phyloP scores from a whole-genome alignment of 176 grass and related monocot species.

The Oryza officinalis region DNA sequence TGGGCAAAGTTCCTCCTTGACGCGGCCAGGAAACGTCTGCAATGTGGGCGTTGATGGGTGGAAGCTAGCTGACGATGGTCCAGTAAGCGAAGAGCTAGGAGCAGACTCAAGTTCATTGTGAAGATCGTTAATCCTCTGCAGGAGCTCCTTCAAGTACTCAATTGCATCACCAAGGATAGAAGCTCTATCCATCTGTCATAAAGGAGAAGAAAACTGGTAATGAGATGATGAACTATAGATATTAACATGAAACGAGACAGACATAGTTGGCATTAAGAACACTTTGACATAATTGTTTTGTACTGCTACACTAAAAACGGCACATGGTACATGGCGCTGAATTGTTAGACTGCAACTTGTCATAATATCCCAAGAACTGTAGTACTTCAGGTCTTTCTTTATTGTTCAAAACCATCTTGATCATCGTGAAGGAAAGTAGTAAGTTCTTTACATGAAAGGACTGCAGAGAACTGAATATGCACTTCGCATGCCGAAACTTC shows the following conservation, averaged over 20 bases:
- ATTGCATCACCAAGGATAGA: slow-evolving; percentile 82
- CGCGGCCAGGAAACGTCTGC: slow-evolving; percentile 50
- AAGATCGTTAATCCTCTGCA: slow-evolving; percentile 73
- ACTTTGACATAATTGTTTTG: not conserved
- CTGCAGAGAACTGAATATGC: not conserved
- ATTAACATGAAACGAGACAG: not conserved
- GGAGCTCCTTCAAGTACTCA: slow-evolving; percentile 86
- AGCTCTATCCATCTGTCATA: slow-evolving; percentile 72
- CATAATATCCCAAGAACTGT: not conserved
- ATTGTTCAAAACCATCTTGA: slow-evolving; percentile 25
- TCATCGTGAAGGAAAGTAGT: slow-evolving; percentile 1
- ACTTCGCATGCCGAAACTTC: slow-evolving; percentile 8
- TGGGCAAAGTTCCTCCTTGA: slow-evolving; percentile 73
- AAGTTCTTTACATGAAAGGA: slow-evolving; percentile 9
- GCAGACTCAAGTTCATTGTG: slow-evolving; percentile 71
- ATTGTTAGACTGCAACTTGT: not conserved
- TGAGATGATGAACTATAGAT: not conserved
- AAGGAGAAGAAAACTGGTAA: slow-evolving; percentile 29
- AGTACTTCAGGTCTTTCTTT: slow-evolving; percentile 20
- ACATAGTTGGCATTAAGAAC: not conserved
- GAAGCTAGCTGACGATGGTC: slow-evolving; percentile 49
- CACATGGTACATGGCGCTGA: not conserved
- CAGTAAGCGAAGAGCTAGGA: slow-evolving; percentile 58
- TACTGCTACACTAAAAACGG: not conserved
- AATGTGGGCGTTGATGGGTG: slow-evolving; percentile 65